phyloP scores from a whole-genome alignment of 306 rosid species.

The Prunus campanulata region DNA sequence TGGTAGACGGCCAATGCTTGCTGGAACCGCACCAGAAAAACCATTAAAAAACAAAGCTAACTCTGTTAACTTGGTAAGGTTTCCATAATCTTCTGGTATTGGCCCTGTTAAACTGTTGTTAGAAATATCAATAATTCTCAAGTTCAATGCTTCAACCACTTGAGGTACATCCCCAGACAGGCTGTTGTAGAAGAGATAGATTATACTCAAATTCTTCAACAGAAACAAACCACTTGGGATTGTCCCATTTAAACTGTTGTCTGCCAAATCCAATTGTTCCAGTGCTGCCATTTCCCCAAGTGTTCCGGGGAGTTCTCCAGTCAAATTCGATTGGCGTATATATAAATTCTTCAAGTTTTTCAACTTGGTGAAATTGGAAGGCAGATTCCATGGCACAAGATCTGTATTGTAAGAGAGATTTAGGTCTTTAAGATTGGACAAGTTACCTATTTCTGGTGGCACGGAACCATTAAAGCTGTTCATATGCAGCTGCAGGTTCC shows the following conservation, averaged over 20 bases:
- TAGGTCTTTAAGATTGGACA: conserved; percentile 52
- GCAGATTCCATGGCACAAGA: conserved; percentile 33
- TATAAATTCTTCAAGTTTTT: conserved; percentile 43
- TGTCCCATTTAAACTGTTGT: conserved; percentile 39
- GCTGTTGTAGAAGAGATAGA: conserved; percentile 36
- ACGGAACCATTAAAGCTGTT: conserved; percentile 42
- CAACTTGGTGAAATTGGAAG: conserved; percentile 39
- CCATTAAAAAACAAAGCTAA: conserved; percentile 41
- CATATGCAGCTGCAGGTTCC: conserved; percentile 21
- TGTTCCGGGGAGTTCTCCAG: conserved; percentile 52
- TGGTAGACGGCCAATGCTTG: conserved; percentile 52
- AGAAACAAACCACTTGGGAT: conserved; percentile 50
- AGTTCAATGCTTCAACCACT: conserved; percentile 40
- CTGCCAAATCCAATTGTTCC: conserved; percentile 43
- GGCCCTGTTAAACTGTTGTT: conserved; percentile 39
- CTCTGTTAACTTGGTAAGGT: conserved; percentile 31
- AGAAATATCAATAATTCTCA: conserved; percentile 45
- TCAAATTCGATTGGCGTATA: conserved; percentile 34
- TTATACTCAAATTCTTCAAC: conserved; percentile 38
- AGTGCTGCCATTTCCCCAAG: conserved; percentile 55
- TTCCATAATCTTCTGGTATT: conserved; percentile 59
- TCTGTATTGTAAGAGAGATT: conserved; percentile 11
- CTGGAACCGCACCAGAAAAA: conserved; percentile 56
- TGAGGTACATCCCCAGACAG: conserved; percentile 58
- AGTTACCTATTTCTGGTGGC: conserved; percentile 53